Conservation (phyloP, 2,329 filamentous ascomycete species). For the Ophiocordyceps sinensis region DNA sequence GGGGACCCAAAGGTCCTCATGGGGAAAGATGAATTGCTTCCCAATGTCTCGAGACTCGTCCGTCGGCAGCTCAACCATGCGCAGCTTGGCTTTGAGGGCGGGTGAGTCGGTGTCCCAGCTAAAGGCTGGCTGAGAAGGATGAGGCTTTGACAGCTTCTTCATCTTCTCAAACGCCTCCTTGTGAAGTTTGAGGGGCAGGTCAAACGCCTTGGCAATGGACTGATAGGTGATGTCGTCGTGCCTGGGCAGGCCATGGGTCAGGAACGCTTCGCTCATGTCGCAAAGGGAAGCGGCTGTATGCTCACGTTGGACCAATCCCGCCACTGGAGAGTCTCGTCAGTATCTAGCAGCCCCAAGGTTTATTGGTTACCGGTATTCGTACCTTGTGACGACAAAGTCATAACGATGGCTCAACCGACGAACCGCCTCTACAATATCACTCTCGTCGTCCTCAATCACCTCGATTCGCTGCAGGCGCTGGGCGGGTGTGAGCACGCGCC, state of each 20-base stretch:
- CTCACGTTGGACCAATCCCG: slow-evolving; percentile 88
- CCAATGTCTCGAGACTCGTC: slow-evolving; percentile 50
- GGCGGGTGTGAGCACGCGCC: background rate
- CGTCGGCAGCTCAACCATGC: slow-evolving; percentile 80
- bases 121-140: slow-evolving; percentile 60
- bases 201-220: slow-evolving; percentile 83
- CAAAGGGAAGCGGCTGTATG: background rate
- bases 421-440: slow-evolving; percentile 78
- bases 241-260: slow-evolving; percentile 24
- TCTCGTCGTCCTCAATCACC: slow-evolving; percentile 85
- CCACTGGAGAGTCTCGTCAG: slow-evolving; percentile 34
- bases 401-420: slow-evolving; percentile 77
- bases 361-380: background rate
- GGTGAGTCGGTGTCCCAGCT: slow-evolving; percentile 75
- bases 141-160: slow-evolving; percentile 64
- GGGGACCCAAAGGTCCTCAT: slow-evolving; percentile 81
- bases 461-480: slow-evolving; percentile 71
- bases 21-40: slow-evolving; percentile 65
- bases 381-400: slow-evolving; percentile 85
- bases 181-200: slow-evolving; percentile 62
- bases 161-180: slow-evolving; percentile 65
- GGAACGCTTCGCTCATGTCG: background rate
- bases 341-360: background rate
- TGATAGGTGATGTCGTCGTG: slow-evolving; percentile 97
- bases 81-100: slow-evolving; percentile 62